A percentile compares a stretch with the other conserved stretches of the same genome.
phyloP scores from a whole-genome alignment of 1,284 basidiomycete genomes.

The Coniferiporia weirii region DNA sequence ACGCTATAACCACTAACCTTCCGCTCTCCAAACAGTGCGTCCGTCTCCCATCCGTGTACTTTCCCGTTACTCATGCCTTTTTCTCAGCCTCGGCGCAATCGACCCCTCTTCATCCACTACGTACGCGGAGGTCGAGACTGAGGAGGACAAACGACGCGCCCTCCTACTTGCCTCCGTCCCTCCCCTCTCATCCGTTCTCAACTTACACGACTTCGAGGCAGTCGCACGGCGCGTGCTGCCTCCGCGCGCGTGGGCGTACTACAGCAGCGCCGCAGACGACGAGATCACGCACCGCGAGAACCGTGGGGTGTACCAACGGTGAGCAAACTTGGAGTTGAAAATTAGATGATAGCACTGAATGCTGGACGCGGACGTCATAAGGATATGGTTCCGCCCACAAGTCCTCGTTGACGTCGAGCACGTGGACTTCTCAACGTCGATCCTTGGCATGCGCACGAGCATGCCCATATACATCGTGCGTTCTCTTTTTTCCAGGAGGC shows the following conservation, averaged over 20 bases:
- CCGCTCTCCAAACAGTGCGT: slow-evolving; percentile 71
- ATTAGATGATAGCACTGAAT: neutral
- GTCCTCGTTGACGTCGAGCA: slow-evolving; percentile 78
- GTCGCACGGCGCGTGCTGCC: slow-evolving; percentile 72
- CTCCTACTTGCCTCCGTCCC: slow-evolving; percentile 54
- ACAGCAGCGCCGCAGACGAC: slow-evolving; percentile 82
- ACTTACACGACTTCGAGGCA: slow-evolving; percentile 89
- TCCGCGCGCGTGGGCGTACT: slow-evolving; percentile 86
- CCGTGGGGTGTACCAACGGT: slow-evolving; percentile 81
- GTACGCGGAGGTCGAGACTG: slow-evolving; percentile 41
- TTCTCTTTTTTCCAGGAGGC: neutral
- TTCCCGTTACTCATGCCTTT: slow-evolving; percentile 17
- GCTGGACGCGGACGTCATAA: slow-evolving; percentile 24
- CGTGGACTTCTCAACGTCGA: slow-evolving; percentile 79
- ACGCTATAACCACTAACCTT: slow-evolving; percentile 80
- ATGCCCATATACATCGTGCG: slow-evolving; percentile 77
- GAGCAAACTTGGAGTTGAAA: neutral
- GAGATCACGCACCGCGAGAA: slow-evolving; percentile 89
- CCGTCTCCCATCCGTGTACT: no score
- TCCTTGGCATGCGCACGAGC: slow-evolving; percentile 65
- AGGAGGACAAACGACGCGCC: slow-evolving; percentile 56
- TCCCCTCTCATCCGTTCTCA: slow-evolving; percentile 72
- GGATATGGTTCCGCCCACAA: slow-evolving; percentile 92
- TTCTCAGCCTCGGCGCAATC: slow-evolving; percentile 59
- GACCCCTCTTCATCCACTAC: slow-evolving; percentile 58